A percentile compares a stretch with the other conserved stretches of the same genome.
Conservation (phyloP, 768 basidiomycete genomes). For the Rubroboletus pulcherrimus region DNA sequence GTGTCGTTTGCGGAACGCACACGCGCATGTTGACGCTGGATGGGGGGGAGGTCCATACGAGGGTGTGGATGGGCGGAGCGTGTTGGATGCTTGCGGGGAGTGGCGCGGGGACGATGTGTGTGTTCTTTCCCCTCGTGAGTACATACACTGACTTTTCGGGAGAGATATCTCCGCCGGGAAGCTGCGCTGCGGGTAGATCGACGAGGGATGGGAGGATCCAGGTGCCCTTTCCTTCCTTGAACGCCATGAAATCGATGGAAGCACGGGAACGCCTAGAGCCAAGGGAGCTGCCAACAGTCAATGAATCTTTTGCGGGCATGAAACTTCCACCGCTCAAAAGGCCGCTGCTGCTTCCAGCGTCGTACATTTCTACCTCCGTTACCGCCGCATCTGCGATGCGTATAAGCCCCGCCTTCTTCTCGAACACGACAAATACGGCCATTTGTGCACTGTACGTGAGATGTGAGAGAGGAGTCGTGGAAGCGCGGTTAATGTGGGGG, state of each 20-base stretch:
- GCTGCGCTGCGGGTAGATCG: constrained; percentile 22
- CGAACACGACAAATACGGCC: constrained; percentile 78
- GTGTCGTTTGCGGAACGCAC: constrained; percentile 31
- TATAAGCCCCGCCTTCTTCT: constrained; percentile 85
- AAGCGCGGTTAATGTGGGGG: constrained; percentile 22
- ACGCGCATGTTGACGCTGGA: constrained; percentile 52
- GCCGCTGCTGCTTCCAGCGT: constrained; percentile 19
- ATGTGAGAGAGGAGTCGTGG: constrained; percentile 30
- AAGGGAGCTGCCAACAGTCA: constrained; percentile 23
- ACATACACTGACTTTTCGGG: constrained; percentile 48
- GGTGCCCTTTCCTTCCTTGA: constrained; percentile 31
- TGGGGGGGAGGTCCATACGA: constrained; percentile 60
- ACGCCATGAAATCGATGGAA: constrained; percentile 42
- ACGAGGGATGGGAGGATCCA: constrained; percentile 28
- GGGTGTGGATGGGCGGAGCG: constrained; percentile 47
- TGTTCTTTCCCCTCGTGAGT: constrained; percentile 65
- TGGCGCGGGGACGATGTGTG: constrained; percentile 66
- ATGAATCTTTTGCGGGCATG: constrained; percentile 20
- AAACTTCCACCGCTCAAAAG: constrained; percentile 20
- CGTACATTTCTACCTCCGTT: constrained; percentile 67
- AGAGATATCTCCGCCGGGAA: constrained; percentile 15
- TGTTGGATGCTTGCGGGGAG: constrained; percentile 50
- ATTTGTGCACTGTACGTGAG: constrained; percentile 65
- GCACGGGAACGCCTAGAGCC: constrained; percentile 36
- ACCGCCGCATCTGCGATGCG: constrained; percentile 78